phyloP scores from a whole-genome alignment of 1,284 basidiomycete species.

The Pseudozyma pruni region DNA sequence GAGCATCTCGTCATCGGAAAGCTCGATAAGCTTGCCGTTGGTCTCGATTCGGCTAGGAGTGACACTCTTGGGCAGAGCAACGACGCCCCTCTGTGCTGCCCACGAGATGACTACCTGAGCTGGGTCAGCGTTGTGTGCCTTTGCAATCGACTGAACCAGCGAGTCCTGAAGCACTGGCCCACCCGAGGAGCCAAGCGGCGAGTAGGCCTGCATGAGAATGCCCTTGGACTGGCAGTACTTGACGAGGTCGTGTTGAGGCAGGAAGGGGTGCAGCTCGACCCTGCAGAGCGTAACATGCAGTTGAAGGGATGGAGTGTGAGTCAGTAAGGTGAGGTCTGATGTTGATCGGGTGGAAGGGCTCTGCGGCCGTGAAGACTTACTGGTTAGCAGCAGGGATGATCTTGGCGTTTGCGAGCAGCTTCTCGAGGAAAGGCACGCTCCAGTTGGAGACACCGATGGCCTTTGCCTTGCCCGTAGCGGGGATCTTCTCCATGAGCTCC shows the following conservation, averaged over 20 bases:
- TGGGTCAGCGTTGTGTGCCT: conserved; percentile 41
- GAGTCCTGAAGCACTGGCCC: conserved; percentile 44
- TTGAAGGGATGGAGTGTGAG: no score
- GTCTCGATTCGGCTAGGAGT: conserved; percentile 56
- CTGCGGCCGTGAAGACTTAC: conserved; percentile 42
- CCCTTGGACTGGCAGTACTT: conserved; percentile 72
- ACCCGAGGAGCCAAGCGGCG: conserved; percentile 53
- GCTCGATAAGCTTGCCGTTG: conserved; percentile 47
- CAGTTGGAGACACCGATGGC: conserved; percentile 76
- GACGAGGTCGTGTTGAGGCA: conserved; percentile 82
- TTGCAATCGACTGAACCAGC: conserved; percentile 50
- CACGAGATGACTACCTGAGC: conserved; percentile 57
- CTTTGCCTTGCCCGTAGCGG: conserved; percentile 77
- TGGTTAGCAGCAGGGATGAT: conserved; percentile 79
- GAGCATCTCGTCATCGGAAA: conserved; percentile 52
- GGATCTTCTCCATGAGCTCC: conserved; percentile 81
- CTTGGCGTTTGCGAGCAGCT: conserved; percentile 73
- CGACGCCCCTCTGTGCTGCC: conserved; percentile 51
- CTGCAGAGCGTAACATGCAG: background rate
- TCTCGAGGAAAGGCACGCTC: conserved; percentile 55
- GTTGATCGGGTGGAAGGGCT: no score
- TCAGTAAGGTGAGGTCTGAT: background rate
- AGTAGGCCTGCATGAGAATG: conserved; percentile 52
- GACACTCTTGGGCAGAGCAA: conserved; percentile 54
- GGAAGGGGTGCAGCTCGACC: conserved; percentile 55